These are phyloP conservation scores for Madurella mycetomatis DNA, from an alignment of 2,329 filamentous ascomycete genomes.

Conservation along the genomic window DNA sequence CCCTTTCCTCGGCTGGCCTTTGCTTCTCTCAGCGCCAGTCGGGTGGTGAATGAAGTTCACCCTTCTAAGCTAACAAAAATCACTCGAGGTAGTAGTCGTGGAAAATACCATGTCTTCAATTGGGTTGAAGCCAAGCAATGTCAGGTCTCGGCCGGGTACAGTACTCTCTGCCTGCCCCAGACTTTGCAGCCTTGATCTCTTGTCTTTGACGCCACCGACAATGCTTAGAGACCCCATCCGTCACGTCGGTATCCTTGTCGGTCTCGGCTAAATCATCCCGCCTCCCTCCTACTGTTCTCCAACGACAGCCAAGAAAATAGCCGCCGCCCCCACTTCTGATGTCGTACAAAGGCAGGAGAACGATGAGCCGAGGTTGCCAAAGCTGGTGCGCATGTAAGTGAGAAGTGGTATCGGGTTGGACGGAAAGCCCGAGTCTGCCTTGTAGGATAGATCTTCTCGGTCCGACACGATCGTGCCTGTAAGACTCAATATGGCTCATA, in stretches of 20 bases:
- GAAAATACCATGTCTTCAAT: neutral
- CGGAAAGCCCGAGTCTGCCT: neutral
- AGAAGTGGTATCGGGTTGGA: neutral
- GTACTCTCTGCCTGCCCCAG: neutral
- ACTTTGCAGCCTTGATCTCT: neutral
- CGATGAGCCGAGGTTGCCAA: neutral
- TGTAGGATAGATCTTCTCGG: slow-evolving; percentile 1
- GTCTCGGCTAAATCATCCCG: slow-evolving; percentile 2
- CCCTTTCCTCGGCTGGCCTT: no score
- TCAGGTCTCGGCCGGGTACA: slow-evolving; percentile 12
- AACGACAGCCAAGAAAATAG: no score
- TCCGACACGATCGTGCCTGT: slow-evolving; percentile 1
- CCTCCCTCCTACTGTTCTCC: neutral
- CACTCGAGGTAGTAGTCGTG: neutral
- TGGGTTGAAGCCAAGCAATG: neutral
- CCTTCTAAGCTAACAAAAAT: neutral
- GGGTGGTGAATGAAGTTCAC: neutral
- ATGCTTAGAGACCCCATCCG: neutral
- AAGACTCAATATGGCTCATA: slow-evolving; percentile 2
- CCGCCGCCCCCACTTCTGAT: neutral
- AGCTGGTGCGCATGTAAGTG: neutral
- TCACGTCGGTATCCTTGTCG: neutral
- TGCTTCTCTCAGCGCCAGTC: no score
- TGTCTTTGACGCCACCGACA: slow-evolving; percentile 9
- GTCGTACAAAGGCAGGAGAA: neutral